Evolutionary conservation across 176 grass and related monocot genomes (phyloP).

Genomic region (Raddia guianensis): DNA sequence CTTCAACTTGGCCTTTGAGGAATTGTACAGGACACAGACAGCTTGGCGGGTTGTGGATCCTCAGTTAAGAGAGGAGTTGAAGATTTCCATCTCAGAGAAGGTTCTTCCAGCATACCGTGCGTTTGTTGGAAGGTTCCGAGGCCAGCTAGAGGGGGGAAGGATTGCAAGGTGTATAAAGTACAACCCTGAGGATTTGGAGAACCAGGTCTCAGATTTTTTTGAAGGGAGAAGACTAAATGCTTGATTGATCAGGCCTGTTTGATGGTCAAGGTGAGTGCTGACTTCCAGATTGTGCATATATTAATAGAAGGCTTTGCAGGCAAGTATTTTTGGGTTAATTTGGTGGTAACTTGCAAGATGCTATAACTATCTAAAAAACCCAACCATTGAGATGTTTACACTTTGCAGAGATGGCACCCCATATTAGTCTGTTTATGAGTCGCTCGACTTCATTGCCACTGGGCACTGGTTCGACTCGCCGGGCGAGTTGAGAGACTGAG

Average conservation of each 20-base stretch:
- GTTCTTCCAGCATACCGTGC: conserved; percentile 81
- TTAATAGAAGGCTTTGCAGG: conserved; percentile 17
- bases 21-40: conserved; percentile 78
- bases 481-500: too few species aligned
- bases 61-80: conserved; percentile 84
- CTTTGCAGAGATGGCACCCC: not conserved
- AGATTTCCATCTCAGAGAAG: conserved; percentile 79
- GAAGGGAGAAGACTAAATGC: conserved; percentile 68
- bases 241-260: conserved; percentile 36
- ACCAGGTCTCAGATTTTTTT: conserved; percentile 83
- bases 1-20: conserved; percentile 87
- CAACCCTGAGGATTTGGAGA: conserved; percentile 83
- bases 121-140: conserved; percentile 75
- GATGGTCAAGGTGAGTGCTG: conserved; percentile 46
- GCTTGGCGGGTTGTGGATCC: conserved; percentile 82
- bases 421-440: not conserved
- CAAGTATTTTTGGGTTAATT: not conserved
- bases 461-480: too few species aligned
- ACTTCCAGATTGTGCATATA: not conserved
- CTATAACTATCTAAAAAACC: not conserved
- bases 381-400: conserved; percentile 16
- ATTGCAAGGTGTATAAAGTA: conserved; percentile 81
- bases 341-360: conserved; percentile 24
- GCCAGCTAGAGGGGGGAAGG: conserved; percentile 74
- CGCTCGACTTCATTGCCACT: too few species aligned